These are phyloP conservation scores for Paralagenidium karlingii DNA, from an alignment of 352 stramenopile genomes.

Conservation along the genomic window DNA sequence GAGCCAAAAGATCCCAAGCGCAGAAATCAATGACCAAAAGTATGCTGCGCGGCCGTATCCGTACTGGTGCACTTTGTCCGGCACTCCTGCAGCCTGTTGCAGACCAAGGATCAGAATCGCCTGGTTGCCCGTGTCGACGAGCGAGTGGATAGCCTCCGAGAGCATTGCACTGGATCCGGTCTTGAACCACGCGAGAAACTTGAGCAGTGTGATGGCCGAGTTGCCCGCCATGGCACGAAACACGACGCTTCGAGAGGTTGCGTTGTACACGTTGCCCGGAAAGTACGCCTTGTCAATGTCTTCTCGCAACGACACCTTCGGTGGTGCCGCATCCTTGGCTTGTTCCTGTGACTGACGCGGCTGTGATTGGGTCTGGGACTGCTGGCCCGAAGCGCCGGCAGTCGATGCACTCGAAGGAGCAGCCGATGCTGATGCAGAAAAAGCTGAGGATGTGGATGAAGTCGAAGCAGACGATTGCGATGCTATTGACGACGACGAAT, in stretches of 20 bases:
- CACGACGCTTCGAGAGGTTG: constrained; percentile 66
- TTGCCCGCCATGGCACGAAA: constrained; percentile 90
- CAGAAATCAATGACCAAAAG: constrained; percentile 98
- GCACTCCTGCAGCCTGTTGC: constrained; percentile 69
- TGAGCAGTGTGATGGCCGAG: constrained; percentile 87
- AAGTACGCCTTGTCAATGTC: constrained; percentile 83
- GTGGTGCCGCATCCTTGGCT: too few species aligned
- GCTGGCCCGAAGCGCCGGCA: too few species aligned
- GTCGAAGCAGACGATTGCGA: too few species aligned
- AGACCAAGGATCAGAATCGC: constrained; percentile 80
- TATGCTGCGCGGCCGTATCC: constrained; percentile 96
- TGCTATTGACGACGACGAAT: too few species aligned
- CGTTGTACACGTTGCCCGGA: constrained; percentile 62
- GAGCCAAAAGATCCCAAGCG: constrained; percentile 97
- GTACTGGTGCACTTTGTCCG: constrained; percentile 94
- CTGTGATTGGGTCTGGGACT: too few species aligned
- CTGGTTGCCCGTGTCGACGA: constrained; percentile 97
- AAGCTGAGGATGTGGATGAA: too few species aligned
- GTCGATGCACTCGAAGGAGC: too few species aligned
- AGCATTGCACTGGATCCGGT: constrained; percentile 94
- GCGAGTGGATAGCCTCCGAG: constrained; percentile 94
- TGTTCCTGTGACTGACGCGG: too few species aligned
- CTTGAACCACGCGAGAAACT: constrained; percentile 84
- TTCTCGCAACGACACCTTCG: too few species aligned
- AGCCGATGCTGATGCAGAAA: too few species aligned